A percentile compares a stretch with the other conserved stretches of the same genome.
phyloP scores from a whole-genome alignment of 345 rosid genomes.

The Erucastrum elatum region DNA sequence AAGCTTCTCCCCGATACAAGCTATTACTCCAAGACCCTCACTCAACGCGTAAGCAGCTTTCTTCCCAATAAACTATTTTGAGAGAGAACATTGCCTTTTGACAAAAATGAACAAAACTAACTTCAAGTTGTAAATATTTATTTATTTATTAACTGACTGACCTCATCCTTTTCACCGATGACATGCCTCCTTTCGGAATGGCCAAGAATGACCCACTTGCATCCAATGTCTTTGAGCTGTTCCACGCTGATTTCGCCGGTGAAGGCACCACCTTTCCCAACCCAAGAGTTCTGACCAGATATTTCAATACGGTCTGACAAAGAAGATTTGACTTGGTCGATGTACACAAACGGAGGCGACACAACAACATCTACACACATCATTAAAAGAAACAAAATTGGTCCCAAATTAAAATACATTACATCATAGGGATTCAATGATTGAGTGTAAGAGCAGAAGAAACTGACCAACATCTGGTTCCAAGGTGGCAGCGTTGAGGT shows the following conservation, averaged over 20 bases:
- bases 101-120: not conserved
- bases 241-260: constrained; percentile 99
- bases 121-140: not conserved
- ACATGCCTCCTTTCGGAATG: constrained; percentile 96
- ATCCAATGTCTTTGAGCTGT: constrained; percentile 86
- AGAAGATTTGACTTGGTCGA: constrained; percentile 73
- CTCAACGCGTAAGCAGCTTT: constrained; percentile 91
- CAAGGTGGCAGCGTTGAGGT: constrained; percentile 76
- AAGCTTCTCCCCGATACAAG: constrained; percentile 87
- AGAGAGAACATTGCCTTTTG: too few relatives aligned
- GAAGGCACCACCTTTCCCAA: constrained; percentile 96
- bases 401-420: too few relatives aligned
- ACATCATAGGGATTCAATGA: too few relatives aligned
- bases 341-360: constrained; percentile 94
- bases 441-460: not conserved
- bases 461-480: constrained; percentile 87
- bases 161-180: constrained; percentile 92
- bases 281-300: constrained; percentile 97
- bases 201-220: constrained; percentile 97
- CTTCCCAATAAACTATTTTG: constrained; percentile 97
- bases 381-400: not conserved
- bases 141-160: constrained; percentile 29
- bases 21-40: constrained; percentile 89
- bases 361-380: constrained; percentile 76
- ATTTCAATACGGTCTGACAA: constrained; percentile 71